Evolutionary conservation across 192 early-diverging fungal species (phyloP).

Genomic region (Backusella luteola): DNA sequence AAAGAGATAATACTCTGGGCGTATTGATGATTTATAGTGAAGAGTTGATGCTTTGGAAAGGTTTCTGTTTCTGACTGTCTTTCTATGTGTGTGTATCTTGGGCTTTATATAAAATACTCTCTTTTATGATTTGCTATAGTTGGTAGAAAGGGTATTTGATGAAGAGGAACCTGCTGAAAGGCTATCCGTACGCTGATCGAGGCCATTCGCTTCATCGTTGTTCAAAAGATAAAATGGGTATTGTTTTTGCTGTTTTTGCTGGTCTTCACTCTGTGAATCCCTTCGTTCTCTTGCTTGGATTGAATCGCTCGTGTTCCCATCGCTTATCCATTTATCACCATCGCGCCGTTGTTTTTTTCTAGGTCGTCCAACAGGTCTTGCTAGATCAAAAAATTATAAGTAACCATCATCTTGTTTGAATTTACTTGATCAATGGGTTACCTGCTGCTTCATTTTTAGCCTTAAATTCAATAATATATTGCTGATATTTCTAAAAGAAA

Average conservation of each 20-base stretch:
- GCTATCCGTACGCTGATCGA: neutral
- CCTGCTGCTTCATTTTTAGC: conserved; percentile 39
- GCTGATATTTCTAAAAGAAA: conserved; percentile 35
- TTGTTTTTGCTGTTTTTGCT: conserved; percentile 4
- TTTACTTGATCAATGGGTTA: neutral
- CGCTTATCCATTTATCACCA: neutral
- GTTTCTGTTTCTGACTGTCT: neutral
- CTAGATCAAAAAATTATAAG: neutral
- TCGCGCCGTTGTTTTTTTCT: conserved; percentile 13
- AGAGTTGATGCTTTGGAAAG: neutral
- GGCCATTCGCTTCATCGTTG: conserved; percentile 1
- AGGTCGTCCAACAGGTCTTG: conserved; percentile 28
- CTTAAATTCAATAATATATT: conserved; percentile 39
- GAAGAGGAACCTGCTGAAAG: neutral
- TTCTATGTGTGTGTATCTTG: neutral
- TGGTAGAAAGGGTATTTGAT: neutral
- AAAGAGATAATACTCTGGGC: neutral
- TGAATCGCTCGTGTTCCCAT: neutral
- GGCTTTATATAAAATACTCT: neutral
- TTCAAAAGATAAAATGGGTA: conserved; percentile 24
- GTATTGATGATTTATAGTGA: neutral
- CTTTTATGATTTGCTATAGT: neutral
- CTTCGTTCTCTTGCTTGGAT: neutral
- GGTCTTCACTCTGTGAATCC: neutral
- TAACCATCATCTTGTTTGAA: neutral